Conservation (phyloP, 2,329 filamentous ascomycete species). For the Botrytis elliptica region DNA sequence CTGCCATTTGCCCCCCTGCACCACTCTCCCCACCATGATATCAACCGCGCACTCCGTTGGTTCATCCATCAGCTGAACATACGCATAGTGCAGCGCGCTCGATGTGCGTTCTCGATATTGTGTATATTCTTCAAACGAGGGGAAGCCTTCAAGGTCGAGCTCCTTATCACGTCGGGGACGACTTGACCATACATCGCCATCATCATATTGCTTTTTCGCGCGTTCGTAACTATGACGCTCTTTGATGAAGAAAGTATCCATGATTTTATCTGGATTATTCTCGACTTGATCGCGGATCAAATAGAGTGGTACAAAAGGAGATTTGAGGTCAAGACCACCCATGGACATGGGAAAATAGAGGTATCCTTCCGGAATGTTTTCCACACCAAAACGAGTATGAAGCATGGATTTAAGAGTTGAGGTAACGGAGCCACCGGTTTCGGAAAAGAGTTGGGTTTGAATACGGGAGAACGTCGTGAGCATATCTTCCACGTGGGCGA, state of each 20-base stretch:
- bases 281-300: slow-evolving; percentile 29
- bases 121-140: slow-evolving; percentile 1
- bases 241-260: slow-evolving; percentile 35
- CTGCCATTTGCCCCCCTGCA: not conserved
- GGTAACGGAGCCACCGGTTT: slow-evolving; percentile 44
- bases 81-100: not conserved
- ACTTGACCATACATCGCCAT: not conserved
- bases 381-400: slow-evolving; percentile 47
- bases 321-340: slow-evolving; percentile 43
- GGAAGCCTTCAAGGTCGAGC: not conserved
- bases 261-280: slow-evolving; percentile 30
- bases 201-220: slow-evolving; percentile 39
- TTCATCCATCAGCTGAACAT: not conserved
- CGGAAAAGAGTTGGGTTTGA: slow-evolving; percentile 49
- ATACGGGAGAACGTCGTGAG: slow-evolving; percentile 52
- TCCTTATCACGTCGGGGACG: not conserved
- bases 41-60: not conserved
- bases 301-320: slow-evolving; percentile 41
- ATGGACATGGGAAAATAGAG: slow-evolving; percentile 42
- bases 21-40: not conserved
- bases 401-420: slow-evolving; percentile 50
- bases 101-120: not conserved
- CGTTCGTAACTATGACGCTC: slow-evolving; percentile 40
- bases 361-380: slow-evolving; percentile 42
- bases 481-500: slow-evolving; percentile 53